Evolutionary conservation across 306 rosid genomes (phyloP).

Genomic region (Acacia crassicarpa): DNA sequence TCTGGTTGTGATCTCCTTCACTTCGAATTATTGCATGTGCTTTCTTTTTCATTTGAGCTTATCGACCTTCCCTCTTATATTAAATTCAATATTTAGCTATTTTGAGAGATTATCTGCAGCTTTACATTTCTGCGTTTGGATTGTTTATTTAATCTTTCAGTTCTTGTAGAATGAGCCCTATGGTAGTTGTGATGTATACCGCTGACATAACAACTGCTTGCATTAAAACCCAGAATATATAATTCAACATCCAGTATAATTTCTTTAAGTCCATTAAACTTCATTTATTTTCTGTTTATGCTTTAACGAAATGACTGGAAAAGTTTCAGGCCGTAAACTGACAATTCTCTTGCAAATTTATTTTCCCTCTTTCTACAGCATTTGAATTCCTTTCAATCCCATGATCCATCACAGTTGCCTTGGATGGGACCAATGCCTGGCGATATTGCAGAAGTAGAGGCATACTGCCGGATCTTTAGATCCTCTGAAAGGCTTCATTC

Average conservation of each 20-base stretch:
- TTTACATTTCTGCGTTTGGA: conserved; percentile 9
- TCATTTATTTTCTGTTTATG: conserved; percentile 9
- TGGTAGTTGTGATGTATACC: background rate
- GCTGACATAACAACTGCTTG: background rate
- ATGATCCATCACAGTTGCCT: conserved; percentile 51
- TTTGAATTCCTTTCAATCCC: conserved; percentile 53
- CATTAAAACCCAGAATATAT: conserved; percentile 3
- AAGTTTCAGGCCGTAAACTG: conserved; percentile 36
- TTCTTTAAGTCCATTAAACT: conserved; percentile 3
- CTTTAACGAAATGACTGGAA: conserved; percentile 9
- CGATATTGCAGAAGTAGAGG: conserved; percentile 95
- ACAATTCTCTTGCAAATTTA: conserved; percentile 27
- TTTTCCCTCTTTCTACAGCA: conserved; percentile 21
- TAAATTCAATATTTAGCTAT: background rate
- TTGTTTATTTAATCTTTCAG: conserved; percentile 13
- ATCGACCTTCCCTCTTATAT: background rate
- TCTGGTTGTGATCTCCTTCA: background rate
- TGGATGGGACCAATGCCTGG: conserved; percentile 97
- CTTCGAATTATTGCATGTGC: background rate
- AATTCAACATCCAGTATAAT: background rate
- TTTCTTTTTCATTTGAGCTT: background rate
- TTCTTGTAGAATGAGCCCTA: conserved; percentile 8
- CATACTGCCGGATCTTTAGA: conserved; percentile 92
- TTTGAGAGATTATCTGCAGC: background rate
- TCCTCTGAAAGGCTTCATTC: conserved; percentile 78